A percentile compares a stretch with the other conserved stretches of the same genome.
Evolutionary conservation across 2,329 filamentous ascomycete species (phyloP).

Genomic region (Alternaria solani): DNA sequence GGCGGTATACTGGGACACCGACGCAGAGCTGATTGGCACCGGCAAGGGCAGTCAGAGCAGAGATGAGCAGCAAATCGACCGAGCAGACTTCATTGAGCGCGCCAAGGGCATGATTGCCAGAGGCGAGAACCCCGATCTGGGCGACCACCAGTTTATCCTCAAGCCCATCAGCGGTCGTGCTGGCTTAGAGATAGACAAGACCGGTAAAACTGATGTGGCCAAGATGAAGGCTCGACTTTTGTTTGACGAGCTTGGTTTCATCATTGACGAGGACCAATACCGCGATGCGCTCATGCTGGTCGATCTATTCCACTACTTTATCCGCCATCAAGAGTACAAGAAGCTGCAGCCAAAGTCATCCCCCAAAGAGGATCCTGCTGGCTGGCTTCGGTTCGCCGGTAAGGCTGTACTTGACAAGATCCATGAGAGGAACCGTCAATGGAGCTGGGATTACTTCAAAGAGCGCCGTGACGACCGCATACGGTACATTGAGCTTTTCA

Average conservation of each 20-base stretch:
- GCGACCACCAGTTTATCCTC: slow-evolving; percentile 87
- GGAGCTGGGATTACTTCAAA: slow-evolving; percentile 96
- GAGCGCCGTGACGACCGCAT: slow-evolving; percentile 90
- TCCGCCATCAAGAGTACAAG: slow-evolving; percentile 96
- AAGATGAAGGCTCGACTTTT: slow-evolving; percentile 90
- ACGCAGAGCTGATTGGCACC: slow-evolving; percentile 81
- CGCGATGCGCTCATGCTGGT: slow-evolving; percentile 97
- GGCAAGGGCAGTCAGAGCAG: slow-evolving; percentile 75
- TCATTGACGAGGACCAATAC: slow-evolving; percentile 98
- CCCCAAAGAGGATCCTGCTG: slow-evolving; percentile 87
- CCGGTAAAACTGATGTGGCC: slow-evolving; percentile 77
- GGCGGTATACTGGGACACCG: slow-evolving; percentile 98
- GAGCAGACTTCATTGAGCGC: slow-evolving; percentile 77
- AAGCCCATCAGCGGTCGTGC: slow-evolving; percentile 95
- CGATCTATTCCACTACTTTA: slow-evolving; percentile 97
- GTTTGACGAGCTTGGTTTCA: slow-evolving; percentile 96
- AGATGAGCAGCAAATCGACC: slow-evolving; percentile 68
- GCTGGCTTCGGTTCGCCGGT: slow-evolving; percentile 92
- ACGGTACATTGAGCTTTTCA: slow-evolving; percentile 93
- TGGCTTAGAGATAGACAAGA: slow-evolving; percentile 94
- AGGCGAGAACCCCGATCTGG: slow-evolving; percentile 64
- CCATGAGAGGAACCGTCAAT: slow-evolving; percentile 88
- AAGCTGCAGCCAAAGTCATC: slow-evolving; percentile 85
- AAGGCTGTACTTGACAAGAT: slow-evolving; percentile 92
- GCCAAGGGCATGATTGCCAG: slow-evolving; percentile 83